Percentiles rank a stretch among this genome's conserved stretches.
Evolutionary conservation across 2,329 filamentous ascomycete species (phyloP).

Genomic region (Thelonectria rubi): DNA sequence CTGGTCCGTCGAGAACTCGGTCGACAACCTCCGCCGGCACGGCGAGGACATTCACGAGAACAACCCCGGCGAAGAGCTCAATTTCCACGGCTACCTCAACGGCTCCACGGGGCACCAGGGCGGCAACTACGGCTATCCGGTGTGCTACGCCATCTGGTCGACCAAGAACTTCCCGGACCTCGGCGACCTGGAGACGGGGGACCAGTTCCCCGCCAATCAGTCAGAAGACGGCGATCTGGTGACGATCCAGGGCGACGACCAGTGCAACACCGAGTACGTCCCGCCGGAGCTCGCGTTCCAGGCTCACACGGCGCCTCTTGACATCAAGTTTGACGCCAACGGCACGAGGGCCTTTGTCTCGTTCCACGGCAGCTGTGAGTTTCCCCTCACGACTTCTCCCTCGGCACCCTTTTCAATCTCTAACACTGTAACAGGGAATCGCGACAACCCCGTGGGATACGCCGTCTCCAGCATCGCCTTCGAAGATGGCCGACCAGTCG

Average conservation of each 20-base stretch:
- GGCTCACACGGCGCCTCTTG: slow-evolving; percentile 76
- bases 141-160: slow-evolving; percentile 74
- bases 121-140: slow-evolving; percentile 75
- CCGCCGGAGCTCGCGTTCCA: slow-evolving; percentile 65
- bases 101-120: slow-evolving; percentile 46
- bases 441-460: slow-evolving; percentile 57
- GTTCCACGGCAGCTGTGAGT: slow-evolving; percentile 76
- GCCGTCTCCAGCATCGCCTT: slow-evolving; percentile 55
- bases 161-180: slow-evolving; percentile 54
- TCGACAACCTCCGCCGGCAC: slow-evolving; percentile 68
- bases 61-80: slow-evolving; percentile 79
- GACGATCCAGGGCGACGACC: slow-evolving; percentile 52
- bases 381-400: background rate
- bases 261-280: slow-evolving; percentile 54
- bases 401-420: background rate
- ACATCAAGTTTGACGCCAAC: slow-evolving; percentile 71
- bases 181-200: slow-evolving; percentile 54
- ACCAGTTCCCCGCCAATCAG: slow-evolving; percentile 56
- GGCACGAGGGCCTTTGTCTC: slow-evolving; percentile 70
- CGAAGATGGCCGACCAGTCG: slow-evolving; percentile 52
- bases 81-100: slow-evolving; percentile 71
- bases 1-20: slow-evolving; percentile 75
- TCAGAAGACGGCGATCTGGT: slow-evolving; percentile 39
- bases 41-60: slow-evolving; percentile 70
- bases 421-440: slow-evolving; percentile 49